Conservation (phyloP, 352 stramenopile species). For the Pythium dissimile region DNA sequence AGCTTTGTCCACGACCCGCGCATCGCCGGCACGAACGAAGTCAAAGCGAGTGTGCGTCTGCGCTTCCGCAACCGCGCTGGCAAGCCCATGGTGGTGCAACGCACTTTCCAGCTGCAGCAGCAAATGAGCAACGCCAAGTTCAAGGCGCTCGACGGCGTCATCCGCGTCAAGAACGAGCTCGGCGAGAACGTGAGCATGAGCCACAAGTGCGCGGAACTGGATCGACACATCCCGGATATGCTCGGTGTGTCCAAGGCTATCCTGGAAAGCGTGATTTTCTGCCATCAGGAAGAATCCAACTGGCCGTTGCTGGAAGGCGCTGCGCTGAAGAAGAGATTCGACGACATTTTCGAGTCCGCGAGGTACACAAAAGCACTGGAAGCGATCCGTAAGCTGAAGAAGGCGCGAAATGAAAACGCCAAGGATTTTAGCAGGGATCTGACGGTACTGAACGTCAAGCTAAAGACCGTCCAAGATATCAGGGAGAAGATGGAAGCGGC, state of each 20-base stretch:
- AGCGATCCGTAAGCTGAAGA: conserved; percentile 93
- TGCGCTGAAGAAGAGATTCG: conserved; percentile 99
- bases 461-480: conserved; percentile 55
- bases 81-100: conserved; percentile 90
- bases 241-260: conserved; percentile 97
- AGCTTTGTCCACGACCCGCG: conserved; percentile 98
- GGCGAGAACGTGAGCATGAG: conserved; percentile 90
- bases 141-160: conserved; percentile 95
- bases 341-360: conserved; percentile 99
- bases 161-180: conserved; percentile 88
- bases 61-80: conserved; percentile 91
- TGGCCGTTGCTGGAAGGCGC: conserved; percentile 96
- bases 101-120: conserved; percentile 94
- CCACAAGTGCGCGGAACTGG: conserved; percentile 95
- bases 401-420: conserved; percentile 59
- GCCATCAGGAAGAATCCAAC: conserved; percentile 97
- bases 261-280: conserved; percentile 99
- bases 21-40: conserved; percentile 90
- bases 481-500: conserved; percentile 47
- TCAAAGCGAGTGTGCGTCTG: conserved; percentile 85
- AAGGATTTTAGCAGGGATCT: conserved; percentile 96
- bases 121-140: conserved; percentile 90
- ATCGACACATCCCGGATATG: conserved; percentile 92
- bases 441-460: conserved; percentile 86
- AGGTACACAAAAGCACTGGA: conserved; percentile 98